Evolutionary conservation across 1,284 basidiomycete species (phyloP), one percentile per base, ranked within the genome.

Genomic region (Tilletia indica): DNA sequence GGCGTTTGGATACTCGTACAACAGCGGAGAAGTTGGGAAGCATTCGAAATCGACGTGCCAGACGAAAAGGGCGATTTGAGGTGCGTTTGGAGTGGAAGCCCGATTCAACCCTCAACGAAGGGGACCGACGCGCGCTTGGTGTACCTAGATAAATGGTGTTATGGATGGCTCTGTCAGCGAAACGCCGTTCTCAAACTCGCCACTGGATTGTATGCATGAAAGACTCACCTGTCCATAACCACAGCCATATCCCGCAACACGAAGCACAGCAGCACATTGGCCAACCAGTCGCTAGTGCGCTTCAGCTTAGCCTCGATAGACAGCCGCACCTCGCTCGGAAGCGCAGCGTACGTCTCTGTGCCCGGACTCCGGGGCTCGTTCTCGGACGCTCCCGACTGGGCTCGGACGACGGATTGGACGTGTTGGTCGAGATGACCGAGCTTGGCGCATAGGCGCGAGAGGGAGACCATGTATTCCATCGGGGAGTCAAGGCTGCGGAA

Each of bases 211-310:
- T 31, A 19, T n/a, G 2, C 4, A 54, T 12, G 34, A 14, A 21
- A 34, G 76, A 72, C 91, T 83, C 92, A 93, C 86, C 93, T 94
- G 87, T 97, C 95, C 77, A 97, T 87, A 71, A 97, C 87, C 78
- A 86, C 77, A 63, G 82, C 86, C 12, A 87, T 72, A 72, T 89
- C 88, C 67, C 91, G 90, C 80, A 98, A 89, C 75, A 98, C 92
- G 85, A 97, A 97, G 9, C 92, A 92, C 70, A 97, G 87, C 61
- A 99, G 89, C 70, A 97, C 93, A 56, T 88, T 91, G 5, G 91
- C 91, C 77, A 97, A 93, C 85, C 98, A 98, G 79, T 97, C 93
- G 19, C 93, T 93, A 6, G 89, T 88, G 72, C 91, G 89, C 78
- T 88, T 90, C 70, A 98, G 87, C 80, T 90, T 91, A 74, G 87